Percentiles rank a stretch among this genome's conserved stretches.
These are phyloP conservation scores for Eucalyptus cladocalyx DNA, from an alignment of 345 rosid genomes.

Conservation along the genomic window DNA sequence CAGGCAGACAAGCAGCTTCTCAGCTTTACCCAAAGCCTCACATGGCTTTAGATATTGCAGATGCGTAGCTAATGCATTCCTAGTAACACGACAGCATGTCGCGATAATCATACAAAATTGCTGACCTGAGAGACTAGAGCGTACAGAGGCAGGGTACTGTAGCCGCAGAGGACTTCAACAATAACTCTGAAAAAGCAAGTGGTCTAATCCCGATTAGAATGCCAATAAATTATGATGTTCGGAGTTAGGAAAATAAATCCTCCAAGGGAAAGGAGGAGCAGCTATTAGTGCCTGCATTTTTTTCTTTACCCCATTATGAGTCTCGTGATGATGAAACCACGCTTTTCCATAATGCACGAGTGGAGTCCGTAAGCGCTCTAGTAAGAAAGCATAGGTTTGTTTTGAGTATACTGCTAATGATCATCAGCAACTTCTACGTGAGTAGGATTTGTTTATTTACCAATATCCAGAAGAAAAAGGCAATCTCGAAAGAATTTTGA, in stretches of 20 bases:
- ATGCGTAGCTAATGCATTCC: neutral
- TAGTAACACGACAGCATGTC: neutral
- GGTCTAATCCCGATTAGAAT: neutral
- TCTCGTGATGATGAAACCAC: conserved; percentile 52
- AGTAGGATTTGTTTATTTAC: conserved; percentile 10
- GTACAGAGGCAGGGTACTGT: conserved; percentile 74
- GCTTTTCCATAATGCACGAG: conserved; percentile 79
- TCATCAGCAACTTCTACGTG: neutral
- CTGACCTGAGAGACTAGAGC: conserved; percentile 66
- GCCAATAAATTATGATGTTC: neutral
- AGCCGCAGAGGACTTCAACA: conserved; percentile 87
- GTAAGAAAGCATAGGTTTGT: neutral
- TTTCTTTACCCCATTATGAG: conserved; percentile 68
- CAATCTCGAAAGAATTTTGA: conserved; percentile 78
- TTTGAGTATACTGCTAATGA: neutral
- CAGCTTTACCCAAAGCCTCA: neutral
- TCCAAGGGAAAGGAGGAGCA: neutral
- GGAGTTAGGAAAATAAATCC: neutral
- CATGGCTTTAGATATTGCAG: neutral
- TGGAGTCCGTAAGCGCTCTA: conserved; percentile 64
- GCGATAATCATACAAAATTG: no score
- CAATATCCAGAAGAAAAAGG: conserved; percentile 87
- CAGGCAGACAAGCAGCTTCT: neutral
- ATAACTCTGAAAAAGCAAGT: conserved; percentile 31
- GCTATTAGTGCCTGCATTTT: neutral